phyloP scores from a whole-genome alignment of 2,329 filamentous ascomycete genomes.

The Leptographium flavum region DNA sequence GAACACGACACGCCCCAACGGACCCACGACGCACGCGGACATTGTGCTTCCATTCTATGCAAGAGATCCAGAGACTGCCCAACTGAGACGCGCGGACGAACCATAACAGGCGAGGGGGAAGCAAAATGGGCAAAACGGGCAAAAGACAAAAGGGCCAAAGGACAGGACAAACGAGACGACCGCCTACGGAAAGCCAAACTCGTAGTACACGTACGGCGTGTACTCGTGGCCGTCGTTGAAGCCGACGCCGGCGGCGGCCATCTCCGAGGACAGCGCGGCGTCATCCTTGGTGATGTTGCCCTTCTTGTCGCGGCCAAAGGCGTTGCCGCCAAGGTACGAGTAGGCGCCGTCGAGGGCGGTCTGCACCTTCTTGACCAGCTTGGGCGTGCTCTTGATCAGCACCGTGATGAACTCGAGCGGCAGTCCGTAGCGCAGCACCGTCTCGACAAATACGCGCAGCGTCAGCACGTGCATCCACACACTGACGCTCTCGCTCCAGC shows the following conservation, averaged over 20 bases:
- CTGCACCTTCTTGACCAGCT: conserved; percentile 67
- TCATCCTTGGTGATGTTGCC: conserved; percentile 87
- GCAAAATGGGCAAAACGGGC: not conserved
- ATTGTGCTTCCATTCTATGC: not conserved
- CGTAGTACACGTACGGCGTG: conserved; percentile 93
- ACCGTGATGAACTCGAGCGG: conserved; percentile 81
- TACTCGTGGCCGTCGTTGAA: conserved; percentile 69
- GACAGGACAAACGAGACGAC: not conserved
- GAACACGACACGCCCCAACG: no score
- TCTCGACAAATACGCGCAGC: conserved; percentile 90
- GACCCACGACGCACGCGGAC: no score
- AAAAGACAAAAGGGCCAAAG: not conserved
- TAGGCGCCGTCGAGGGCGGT: conserved; percentile 69
- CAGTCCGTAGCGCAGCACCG: conserved; percentile 87
- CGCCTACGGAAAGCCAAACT: conserved; percentile 57
- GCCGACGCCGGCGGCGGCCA: conserved; percentile 59
- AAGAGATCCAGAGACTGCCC: not conserved
- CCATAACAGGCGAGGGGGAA: not conserved
- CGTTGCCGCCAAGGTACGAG: conserved; percentile 88
- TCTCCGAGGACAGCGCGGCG: conserved; percentile 60
- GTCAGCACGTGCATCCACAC: conserved; percentile 88
- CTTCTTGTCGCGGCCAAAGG: conserved; percentile 86
- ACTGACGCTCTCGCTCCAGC: conserved; percentile 93
- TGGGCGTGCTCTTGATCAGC: conserved; percentile 73
- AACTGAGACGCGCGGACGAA: not conserved